Evolutionary conservation across 1,139 yeast genomes (phyloP).

Genomic region (Diutina neorugosa): DNA sequence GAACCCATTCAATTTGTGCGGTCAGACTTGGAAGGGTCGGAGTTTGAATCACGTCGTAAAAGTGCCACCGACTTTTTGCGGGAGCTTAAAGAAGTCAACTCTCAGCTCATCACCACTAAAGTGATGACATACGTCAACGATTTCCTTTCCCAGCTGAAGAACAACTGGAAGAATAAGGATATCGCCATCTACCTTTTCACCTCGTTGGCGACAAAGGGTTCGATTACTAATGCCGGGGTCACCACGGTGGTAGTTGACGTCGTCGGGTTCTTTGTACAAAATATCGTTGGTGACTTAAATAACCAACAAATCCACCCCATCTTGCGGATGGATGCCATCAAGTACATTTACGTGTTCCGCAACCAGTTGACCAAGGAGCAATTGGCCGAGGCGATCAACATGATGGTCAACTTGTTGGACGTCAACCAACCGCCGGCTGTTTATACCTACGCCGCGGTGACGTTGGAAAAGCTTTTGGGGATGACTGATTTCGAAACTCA

Average conservation of each 20-base stretch:
- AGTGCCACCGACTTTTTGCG: constrained; percentile 85
- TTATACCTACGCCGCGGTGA: constrained; percentile 86
- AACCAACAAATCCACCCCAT: constrained; percentile 43
- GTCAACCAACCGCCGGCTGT: constrained; percentile 61
- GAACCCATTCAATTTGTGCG: constrained; percentile 91
- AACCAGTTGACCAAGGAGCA: constrained; percentile 87
- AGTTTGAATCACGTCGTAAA: constrained; percentile 82
- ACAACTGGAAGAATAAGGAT: constrained; percentile 74
- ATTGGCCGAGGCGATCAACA: constrained; percentile 67
- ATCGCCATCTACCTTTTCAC: constrained; percentile 78
- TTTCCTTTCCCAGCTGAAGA: constrained; percentile 42
- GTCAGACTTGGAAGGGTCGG: constrained; percentile 91
- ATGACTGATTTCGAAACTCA: constrained; percentile 47
- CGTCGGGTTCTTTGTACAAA: constrained; percentile 68
- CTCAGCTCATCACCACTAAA: constrained; percentile 58
- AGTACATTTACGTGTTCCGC: constrained; percentile 80
- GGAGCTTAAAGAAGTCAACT: constrained; percentile 73
- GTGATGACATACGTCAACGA: constrained; percentile 68
- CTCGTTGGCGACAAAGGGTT: constrained; percentile 84
- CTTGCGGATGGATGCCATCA: constrained; percentile 83
- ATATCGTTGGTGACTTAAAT: constrained; percentile 67
- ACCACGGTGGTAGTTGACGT: constrained; percentile 74
- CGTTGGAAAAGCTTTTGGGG: constrained; percentile 78
- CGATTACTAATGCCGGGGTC: constrained; percentile 78
- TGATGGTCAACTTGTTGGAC: constrained; percentile 56